Base-by-base conservation (phyloP, 2,329 filamentous ascomycete genomes). In the Tolypocladium ophioglossoides region DNA sequence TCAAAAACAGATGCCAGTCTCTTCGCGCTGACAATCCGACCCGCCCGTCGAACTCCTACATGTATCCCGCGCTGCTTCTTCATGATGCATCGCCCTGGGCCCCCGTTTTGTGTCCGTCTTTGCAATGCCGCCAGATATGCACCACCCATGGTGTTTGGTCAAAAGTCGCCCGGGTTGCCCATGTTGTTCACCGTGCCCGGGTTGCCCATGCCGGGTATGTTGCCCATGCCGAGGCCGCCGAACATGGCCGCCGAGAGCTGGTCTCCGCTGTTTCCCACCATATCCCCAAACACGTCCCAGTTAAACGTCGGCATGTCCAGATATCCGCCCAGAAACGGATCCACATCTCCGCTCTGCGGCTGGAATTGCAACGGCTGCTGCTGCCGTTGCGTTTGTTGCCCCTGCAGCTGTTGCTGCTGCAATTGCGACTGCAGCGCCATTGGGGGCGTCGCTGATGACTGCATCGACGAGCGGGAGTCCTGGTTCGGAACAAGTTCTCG, bases 231-330 rank as follows among this genome's bases (percentile, higher is more conserved):
- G 37, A 64, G 67, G n/a, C 61, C 62, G 40, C 63, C 63, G 52
- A 70, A 70, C 53, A 70, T 62, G 46, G 64, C 60, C 12, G 63
- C 51, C 3, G 67, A 64, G 14, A 69, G 53, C 46, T 68, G 65
- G 11, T 62, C 61, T 34, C 64, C 61, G 32, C 59, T 54, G 40
- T 61, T 60, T 5, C 59, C 62, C n/a, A 59, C 37, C 55, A 66
- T 58, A 53, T 65, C 63, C 18, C 64, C 68, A 66, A 73, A 75
- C 63, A 78, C 69, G 52, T 78, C 75, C 71, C 75, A 76, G 50
- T 76, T 74, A 18, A 78, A 60, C 4, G 66, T 60, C 11, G 69
- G 68, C 7, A 72, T 64, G 56, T 79, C 75, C 20, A 78, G 58
- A 52, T 74, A 75, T 0, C 70, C 69, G 18, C 70, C 69, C 41